Base-by-base conservation (phyloP, 2,329 filamentous ascomycete genomes). In the Stachybotrys chlorohalonatus region DNA sequence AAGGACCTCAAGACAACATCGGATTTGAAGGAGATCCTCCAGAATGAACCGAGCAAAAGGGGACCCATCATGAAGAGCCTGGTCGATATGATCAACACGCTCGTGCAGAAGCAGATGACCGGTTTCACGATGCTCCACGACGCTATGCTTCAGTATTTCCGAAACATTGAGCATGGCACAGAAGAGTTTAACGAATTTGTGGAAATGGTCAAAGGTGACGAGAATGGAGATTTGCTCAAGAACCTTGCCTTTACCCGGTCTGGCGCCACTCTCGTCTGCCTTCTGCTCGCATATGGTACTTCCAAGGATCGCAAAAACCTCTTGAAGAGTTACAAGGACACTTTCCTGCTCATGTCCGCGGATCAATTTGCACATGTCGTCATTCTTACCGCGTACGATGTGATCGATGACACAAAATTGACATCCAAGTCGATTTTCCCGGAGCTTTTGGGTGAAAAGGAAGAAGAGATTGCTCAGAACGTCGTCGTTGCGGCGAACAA, bases 121-220 rank as follows among this genome's bases (percentile, higher is more conserved):
- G 93, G 90, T 9, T 97, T 99, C 73, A 97, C 93, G 2, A 95
- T 99, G 81, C 82, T 99, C 17, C 95, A 99, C 71, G 94, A 97
- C 65, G 94, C 94, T 52, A 96, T 99, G 92, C 78, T 96, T 56
- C 93, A 99, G 69, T 99, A 96, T 72, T 96, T 93, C 73, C 75
- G 90, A 53, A 93, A 88, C 64, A 84, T 86, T 50, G 86, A 87
- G 60, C 76, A 82, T 5, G 91, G 87, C 4, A 89, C 85, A 49
- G 84, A 89, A 55, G 93, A 97, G 68, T 85, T 90, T 47, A 88
- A 79, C 36, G 91, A 95, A 63, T 96, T 96, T 66, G 74, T 95
- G 55, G 92, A 97, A 70, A 80, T 95, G 61, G 77, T 99, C 65
- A 95, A 95, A 74, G 89, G 89, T 47, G 93, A 99, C 61, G 90